Conservation (phyloP, 2,329 filamentous ascomycete genomes). For the Scolecobasidium constrictum region DNA sequence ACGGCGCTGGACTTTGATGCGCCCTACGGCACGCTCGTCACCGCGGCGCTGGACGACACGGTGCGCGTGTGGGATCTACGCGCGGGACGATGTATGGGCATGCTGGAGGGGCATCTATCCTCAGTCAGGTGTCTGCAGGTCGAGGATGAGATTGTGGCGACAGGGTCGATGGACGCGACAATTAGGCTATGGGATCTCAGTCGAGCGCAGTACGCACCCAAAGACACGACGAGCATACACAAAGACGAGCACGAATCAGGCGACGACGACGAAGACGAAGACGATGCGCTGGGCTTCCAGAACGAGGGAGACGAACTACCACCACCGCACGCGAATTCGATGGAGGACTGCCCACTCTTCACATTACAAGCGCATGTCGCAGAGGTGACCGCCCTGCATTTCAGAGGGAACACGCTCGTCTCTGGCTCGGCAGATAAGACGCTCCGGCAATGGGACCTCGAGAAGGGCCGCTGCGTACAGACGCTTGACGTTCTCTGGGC, state of each 20-base stretch:
- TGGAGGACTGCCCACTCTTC: conserved; percentile 83
- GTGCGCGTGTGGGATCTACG: conserved; percentile 96
- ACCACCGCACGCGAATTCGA: conserved; percentile 57
- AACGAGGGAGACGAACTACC: conserved; percentile 54
- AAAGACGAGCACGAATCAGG: conserved; percentile 27
- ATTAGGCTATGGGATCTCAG: conserved; percentile 93
- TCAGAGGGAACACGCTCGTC: conserved; percentile 78
- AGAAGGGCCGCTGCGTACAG: conserved; percentile 94
- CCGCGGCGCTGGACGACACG: conserved; percentile 83
- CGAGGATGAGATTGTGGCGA: conserved; percentile 89
- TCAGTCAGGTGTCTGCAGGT: conserved; percentile 89
- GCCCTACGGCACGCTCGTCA: conserved; percentile 93
- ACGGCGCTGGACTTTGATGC: conserved; percentile 92
- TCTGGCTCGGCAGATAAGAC: conserved; percentile 98
- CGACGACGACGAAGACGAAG: conserved; percentile 31
- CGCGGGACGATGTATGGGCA: conserved; percentile 80
- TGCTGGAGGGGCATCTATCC: conserved; percentile 86
- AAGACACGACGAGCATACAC: conserved; percentile 41
- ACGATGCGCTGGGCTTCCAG: conserved; percentile 58
- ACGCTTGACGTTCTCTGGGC: conserved; percentile 98
- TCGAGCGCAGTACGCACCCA: conserved; percentile 71
- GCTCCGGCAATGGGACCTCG: conserved; percentile 91
- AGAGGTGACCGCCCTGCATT: conserved; percentile 88
- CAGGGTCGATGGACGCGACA: conserved; percentile 87
- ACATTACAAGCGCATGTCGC: conserved; percentile 84